phyloP scores from a whole-genome alignment of 1,139 yeast genomes.

The Nakaseomyces bracarensis region DNA sequence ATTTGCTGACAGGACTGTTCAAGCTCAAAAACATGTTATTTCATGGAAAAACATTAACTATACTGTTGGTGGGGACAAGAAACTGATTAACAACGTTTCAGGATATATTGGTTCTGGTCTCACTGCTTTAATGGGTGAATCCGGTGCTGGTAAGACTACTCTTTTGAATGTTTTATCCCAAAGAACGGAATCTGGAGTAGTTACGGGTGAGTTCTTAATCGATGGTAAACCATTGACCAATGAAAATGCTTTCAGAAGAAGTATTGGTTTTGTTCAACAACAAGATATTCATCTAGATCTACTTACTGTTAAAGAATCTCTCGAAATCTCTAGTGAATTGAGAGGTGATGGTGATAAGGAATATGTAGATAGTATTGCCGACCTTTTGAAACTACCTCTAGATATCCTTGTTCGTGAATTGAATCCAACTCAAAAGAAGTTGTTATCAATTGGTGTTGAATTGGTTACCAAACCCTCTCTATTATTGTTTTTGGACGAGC shows the following conservation, averaged over 20 bases:
- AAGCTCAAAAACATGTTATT: conserved; percentile 36
- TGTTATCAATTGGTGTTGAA: conserved; percentile 46
- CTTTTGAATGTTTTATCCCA: conserved; percentile 45
- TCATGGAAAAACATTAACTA: conserved; percentile 42
- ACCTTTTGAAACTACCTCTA: conserved; percentile 34
- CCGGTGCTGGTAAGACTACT: conserved; percentile 58
- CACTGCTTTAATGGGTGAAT: conserved; percentile 52
- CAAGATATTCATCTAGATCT: conserved; percentile 47
- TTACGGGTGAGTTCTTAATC: conserved; percentile 49
- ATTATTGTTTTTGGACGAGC: conserved; percentile 41
- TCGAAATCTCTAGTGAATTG: conserved; percentile 43
- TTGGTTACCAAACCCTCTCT: conserved; percentile 43
- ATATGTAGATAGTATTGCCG: conserved; percentile 41
- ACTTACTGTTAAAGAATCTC: conserved; percentile 45
- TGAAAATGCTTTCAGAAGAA: conserved; percentile 39
- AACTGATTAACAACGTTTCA: conserved; percentile 40
- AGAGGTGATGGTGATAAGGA: conserved; percentile 43
- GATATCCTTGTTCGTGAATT: conserved; percentile 40
- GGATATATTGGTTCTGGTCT: conserved; percentile 48
- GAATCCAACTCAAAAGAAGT: conserved; percentile 37
- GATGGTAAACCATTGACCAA: conserved; percentile 42
- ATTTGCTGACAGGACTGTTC: conserved; percentile 35
- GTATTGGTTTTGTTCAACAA: conserved; percentile 54
- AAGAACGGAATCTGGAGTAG: conserved; percentile 42
- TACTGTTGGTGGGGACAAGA: conserved; percentile 34